Conservation (phyloP, 441 rosid species). For the Euphorbia celastroides region DNA sequence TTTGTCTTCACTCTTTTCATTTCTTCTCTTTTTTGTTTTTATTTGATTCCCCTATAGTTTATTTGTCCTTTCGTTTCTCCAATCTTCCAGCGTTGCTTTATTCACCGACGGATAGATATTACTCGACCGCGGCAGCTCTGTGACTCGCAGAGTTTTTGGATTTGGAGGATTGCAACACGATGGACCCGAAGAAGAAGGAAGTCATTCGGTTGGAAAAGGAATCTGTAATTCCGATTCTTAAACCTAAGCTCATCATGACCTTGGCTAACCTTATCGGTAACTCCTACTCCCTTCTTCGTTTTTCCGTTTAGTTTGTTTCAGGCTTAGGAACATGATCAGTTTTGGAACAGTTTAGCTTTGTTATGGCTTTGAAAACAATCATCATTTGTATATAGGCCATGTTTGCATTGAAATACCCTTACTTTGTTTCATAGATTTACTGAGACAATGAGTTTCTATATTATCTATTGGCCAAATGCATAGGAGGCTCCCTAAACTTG, state of each 20-base stretch:
- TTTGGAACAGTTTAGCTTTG: too few relatives aligned
- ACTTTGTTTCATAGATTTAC: not conserved
- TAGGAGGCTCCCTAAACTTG: too few relatives aligned
- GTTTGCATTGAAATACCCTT: not conserved
- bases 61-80: too few relatives aligned
- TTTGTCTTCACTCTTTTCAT: not conserved
- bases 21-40: not conserved
- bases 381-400: not conserved
- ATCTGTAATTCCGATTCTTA: conserved; percentile 84
- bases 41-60: not conserved
- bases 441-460: not conserved
- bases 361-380: not conserved
- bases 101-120: not conserved
- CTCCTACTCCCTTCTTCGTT: not conserved
- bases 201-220: conserved; percentile 78
- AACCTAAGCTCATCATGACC: conserved; percentile 69
- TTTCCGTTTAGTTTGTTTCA: not conserved
- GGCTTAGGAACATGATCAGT: too few relatives aligned
- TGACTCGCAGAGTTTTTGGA: too few relatives aligned
- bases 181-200: conserved; percentile 40
- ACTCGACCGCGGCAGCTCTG: not conserved
- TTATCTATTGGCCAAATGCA: too few relatives aligned
- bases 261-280: conserved; percentile 79
- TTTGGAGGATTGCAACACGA: too few relatives aligned
- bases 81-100: not conserved